Base-by-base conservation (phyloP, 1,284 basidiomycete genomes). In the Ceratobasidium papillatum region DNA sequence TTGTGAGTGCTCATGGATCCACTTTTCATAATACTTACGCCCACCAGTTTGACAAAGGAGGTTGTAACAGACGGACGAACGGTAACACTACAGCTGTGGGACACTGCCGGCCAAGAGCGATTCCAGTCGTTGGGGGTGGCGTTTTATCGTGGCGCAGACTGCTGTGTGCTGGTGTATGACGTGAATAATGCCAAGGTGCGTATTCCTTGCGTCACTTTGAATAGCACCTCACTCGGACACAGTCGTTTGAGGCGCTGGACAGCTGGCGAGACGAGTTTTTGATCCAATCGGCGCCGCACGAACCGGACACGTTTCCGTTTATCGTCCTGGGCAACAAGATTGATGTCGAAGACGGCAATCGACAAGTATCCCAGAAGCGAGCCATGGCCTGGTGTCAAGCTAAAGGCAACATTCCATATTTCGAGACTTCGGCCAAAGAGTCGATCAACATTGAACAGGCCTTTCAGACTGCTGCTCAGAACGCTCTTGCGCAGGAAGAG, bases 11-110 rank as follows among this genome's bases (percentile, higher is more conserved):
- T 25, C 36, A 65, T 62, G 51, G 14, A n/a, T 49, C 36, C 32
- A 51, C n/a, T 49, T 47, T 12, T 12, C 12, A 14, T 64, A 36
- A 38, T 27, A 62, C 27, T 56, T 38, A 25, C 36, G 51, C 38
- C 17, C 8, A 11, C 22, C 79, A 96, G 95, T 84, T 86, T 99
- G 79, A 99, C 98, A 74, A 96, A 99, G 85, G 98, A 99, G 84
- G 94, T 99, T 75, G 95, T 98, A 88, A 96, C 99, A 45, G 98
- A 99, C 80, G 98, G 99, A 84, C 90, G 96, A 65, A 88, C 97
- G 69, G 98, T 99, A 71, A 99, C 98, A 17, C 99, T 99, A 96
- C 97, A 98, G 94, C 87, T 99, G 69, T 99, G 98, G 98, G 98
- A 99, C 82, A 99, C 98, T 54, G 98, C 98, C 11, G 98, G 98